Conservation (phyloP, 2,329 filamentous ascomycete species). For the Ampelomyces quisqualis region DNA sequence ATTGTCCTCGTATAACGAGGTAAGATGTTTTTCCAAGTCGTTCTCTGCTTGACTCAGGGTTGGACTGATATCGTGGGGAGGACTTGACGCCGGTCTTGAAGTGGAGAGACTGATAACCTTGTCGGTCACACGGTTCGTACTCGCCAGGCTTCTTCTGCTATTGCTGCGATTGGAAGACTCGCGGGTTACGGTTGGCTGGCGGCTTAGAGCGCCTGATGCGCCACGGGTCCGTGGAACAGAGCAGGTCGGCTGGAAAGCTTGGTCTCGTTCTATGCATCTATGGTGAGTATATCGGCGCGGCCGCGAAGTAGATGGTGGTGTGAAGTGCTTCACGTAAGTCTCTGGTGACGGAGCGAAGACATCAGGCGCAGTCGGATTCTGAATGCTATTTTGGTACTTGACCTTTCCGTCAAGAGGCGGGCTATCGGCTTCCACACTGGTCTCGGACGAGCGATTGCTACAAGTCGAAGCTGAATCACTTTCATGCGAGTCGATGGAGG, state of each 20-base stretch:
- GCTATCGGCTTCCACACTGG: constrained; percentile 40
- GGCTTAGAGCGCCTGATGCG: constrained; percentile 10
- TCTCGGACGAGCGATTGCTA: constrained; percentile 44
- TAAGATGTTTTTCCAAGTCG: constrained; percentile 40
- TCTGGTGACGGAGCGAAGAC: constrained; percentile 23
- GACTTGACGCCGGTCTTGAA: constrained; percentile 18
- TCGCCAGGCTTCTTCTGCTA: constrained; percentile 15
- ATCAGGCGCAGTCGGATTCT: constrained; percentile 26
- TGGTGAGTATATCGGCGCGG: constrained; percentile 31
- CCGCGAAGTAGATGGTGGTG: constrained; percentile 18
- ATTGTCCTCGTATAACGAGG: constrained; percentile 27
- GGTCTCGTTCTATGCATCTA: constrained; percentile 21
- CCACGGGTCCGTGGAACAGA: constrained; percentile 15
- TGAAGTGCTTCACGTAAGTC: constrained; percentile 2
- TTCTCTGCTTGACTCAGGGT: constrained; percentile 51
- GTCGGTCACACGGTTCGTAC: constrained; percentile 24
- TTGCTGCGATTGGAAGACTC: constrained; percentile 23
- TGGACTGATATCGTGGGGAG: constrained; percentile 38
- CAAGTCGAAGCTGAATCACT: constrained; percentile 44
- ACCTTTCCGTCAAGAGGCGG: constrained; percentile 15
- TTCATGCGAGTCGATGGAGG: constrained; percentile 40
- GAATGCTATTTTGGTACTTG: constrained; percentile 18
- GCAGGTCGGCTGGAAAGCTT: constrained; percentile 33
- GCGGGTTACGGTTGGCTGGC: constrained; percentile 21
- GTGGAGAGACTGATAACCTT: constrained; percentile 23